phyloP scores from a whole-genome alignment of 306 rosid species.

The Trifolium dubium region DNA sequence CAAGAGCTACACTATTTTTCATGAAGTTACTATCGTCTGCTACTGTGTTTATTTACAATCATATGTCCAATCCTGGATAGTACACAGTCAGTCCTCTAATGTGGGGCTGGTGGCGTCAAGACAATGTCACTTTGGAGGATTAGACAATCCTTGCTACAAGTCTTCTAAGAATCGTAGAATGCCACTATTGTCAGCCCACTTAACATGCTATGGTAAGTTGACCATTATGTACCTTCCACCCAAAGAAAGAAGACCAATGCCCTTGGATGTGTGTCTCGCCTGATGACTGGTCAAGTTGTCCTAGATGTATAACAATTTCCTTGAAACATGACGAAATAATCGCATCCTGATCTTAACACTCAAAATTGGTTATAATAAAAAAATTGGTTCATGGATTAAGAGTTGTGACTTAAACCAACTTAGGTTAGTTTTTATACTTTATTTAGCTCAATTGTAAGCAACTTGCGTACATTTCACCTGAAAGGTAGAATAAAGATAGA shows the following conservation, averaged over 20 bases:
- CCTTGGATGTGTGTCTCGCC: slow-evolving; percentile 12
- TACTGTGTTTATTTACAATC: neutral
- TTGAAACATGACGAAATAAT: slow-evolving; percentile 19
- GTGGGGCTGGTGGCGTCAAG: neutral
- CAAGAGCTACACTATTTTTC: neutral
- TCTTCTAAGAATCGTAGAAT: slow-evolving; percentile 6
- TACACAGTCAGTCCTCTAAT: neutral
- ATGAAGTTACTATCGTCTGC: neutral
- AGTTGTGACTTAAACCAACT: slow-evolving; percentile 11
- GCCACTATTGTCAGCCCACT: neutral
- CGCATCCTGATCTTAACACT: slow-evolving; percentile 1
- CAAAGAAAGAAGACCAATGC: slow-evolving; percentile 19
- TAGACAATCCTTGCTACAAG: neutral
- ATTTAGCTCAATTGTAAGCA: slow-evolving; percentile 20
- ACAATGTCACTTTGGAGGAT: neutral
- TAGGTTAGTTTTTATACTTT: slow-evolving; percentile 16
- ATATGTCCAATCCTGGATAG: neutral
- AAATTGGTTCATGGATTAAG: neutral
- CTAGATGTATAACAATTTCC: slow-evolving; percentile 21
- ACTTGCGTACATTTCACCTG: slow-evolving; percentile 10
- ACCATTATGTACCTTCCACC: slow-evolving; percentile 8
- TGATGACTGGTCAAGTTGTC: slow-evolving; percentile 21
- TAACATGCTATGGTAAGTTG: neutral
- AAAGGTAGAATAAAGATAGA: slow-evolving; percentile 34
- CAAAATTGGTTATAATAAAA: slow-evolving; percentile 24